Evolutionary conservation across 345 rosid genomes (phyloP).

Genomic region (Gossypium australe): DNA sequence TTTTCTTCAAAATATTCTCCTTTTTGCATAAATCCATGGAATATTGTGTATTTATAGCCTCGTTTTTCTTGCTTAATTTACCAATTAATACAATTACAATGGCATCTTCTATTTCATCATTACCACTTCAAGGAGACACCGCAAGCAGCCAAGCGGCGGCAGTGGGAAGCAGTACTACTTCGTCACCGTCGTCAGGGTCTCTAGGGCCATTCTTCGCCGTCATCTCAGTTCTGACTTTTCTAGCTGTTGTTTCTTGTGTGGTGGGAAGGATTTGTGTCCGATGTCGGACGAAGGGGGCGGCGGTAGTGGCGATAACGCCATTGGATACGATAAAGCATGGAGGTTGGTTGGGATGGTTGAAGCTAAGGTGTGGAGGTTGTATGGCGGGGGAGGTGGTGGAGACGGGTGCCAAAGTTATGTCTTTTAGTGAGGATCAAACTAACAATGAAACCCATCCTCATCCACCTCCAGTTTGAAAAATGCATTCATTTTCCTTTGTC

Average conservation of each 20-base stretch:
- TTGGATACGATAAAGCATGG: slow-evolving; percentile 34
- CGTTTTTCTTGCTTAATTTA: neutral
- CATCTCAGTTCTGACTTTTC: slow-evolving; percentile 46
- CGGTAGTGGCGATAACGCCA: slow-evolving; percentile 17
- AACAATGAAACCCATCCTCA: neutral
- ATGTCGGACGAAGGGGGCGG: neutral
- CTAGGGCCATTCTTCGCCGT: slow-evolving; percentile 70
- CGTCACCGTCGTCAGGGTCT: slow-evolving; percentile 43
- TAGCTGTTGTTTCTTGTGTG: slow-evolving; percentile 53
- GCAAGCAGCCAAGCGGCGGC: neutral
- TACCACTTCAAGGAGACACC: slow-evolving; percentile 11
- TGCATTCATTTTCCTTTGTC: neutral
- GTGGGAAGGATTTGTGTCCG: slow-evolving; percentile 50
- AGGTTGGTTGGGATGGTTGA: slow-evolving; percentile 42
- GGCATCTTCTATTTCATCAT: slow-evolving; percentile 25
- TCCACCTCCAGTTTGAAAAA: slow-evolving; percentile 2
- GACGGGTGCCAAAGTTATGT: slow-evolving; percentile 38
- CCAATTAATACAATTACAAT: neutral
- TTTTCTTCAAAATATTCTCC: neutral
- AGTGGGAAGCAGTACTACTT: neutral
- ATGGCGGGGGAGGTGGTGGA: slow-evolving; percentile 33
- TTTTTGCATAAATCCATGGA: neutral
- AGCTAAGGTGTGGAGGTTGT: slow-evolving; percentile 24
- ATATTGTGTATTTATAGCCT: neutral
- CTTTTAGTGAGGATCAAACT: slow-evolving; percentile 9